Base-by-base conservation (phyloP, 768 basidiomycete genomes). In the Dendrothele bispora region DNA sequence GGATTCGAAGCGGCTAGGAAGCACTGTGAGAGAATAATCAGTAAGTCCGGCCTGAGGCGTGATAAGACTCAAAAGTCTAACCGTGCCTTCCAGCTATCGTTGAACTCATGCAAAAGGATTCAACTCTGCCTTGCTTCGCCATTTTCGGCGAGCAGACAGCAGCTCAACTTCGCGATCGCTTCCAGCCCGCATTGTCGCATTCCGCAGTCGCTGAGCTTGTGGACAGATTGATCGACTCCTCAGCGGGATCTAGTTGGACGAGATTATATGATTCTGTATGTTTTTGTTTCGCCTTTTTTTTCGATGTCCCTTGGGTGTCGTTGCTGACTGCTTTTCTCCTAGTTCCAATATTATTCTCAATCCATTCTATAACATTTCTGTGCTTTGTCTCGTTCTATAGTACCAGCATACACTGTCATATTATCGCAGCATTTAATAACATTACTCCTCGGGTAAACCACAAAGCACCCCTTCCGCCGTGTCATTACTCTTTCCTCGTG, bases 31-130 rank as follows among this genome's bases (percentile, higher is more conserved):
- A 80, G 95, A 55, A 88, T 99, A 59, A 86, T 95, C 64, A 95
- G 92, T 89, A 55, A 62, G 34, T 27, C 32, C 4, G 24, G 38
- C 24, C 30, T 29, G 27, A 22, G 29, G 12, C 43, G n/a, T n/a
- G n/a, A n/a, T 17, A 25, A 17, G 18, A 28, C n/a, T 37, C 15
- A 15, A 44, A 48, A 25, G 32, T 20, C 44, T 45, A 30, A 17
- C 56, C 37, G 53, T 49, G 43, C 24, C 41, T 11, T 26, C n/a
- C 26, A 71, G 71, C 72, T 1, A 77, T 98, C 57, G 94, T 98
- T 30, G 97, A 98, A 62, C 72, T 98, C 44, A 98, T 98, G 97
- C 95, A 98, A 68, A 95, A 93, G 77, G 94, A 95, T 62, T 97
- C 93, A 1, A 79, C 83, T 20, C 73, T 95, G 20, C 93, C 92